Evolutionary conservation across 495 filamentous ascomycete genomes (phyloP).

Genomic region (Penicillium herquei): DNA sequence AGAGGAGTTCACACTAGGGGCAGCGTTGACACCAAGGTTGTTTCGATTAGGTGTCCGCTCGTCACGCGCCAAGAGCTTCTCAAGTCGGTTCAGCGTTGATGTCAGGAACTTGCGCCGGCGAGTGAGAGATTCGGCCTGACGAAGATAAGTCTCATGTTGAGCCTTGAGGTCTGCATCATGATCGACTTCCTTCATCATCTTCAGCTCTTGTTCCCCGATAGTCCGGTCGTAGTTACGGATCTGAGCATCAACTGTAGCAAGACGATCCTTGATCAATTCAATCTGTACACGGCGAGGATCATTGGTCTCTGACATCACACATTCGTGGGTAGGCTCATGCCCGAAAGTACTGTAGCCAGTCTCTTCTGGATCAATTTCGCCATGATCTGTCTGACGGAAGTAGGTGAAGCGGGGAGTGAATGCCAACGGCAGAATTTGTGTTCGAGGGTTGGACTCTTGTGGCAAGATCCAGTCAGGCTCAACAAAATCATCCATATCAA

Average conservation of each 20-base stretch:
- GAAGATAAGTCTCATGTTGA: constrained; percentile 65
- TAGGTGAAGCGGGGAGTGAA: constrained; percentile 95
- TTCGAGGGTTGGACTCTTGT: constrained; percentile 85
- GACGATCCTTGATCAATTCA: constrained; percentile 75
- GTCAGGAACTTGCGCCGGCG: constrained; percentile 77
- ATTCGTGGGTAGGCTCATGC: constrained; percentile 86
- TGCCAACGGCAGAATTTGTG: constrained; percentile 86
- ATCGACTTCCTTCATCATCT: constrained; percentile 54
- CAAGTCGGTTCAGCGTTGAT: constrained; percentile 67
- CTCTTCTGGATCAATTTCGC: constrained; percentile 64
- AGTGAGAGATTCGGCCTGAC: constrained; percentile 66
- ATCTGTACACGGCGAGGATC: constrained; percentile 88
- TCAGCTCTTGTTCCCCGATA: constrained; percentile 64
- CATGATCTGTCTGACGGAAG: constrained; percentile 94
- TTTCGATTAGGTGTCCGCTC: constrained; percentile 25
- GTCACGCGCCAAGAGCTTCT: constrained; percentile 49
- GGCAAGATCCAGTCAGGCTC: constrained; percentile 96
- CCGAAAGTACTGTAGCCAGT: constrained; percentile 82
- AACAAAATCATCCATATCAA: constrained; percentile 99
- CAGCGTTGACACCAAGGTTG: constrained; percentile 27
- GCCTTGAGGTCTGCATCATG: constrained; percentile 50
- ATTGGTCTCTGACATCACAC: constrained; percentile 91
- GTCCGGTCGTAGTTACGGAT: constrained; percentile 66
- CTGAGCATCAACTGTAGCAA: constrained; percentile 76
- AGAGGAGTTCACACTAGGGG: constrained; percentile 47